Evolutionary conservation across 768 basidiomycete species (phyloP).

Genomic region (Suillus paluster): DNA sequence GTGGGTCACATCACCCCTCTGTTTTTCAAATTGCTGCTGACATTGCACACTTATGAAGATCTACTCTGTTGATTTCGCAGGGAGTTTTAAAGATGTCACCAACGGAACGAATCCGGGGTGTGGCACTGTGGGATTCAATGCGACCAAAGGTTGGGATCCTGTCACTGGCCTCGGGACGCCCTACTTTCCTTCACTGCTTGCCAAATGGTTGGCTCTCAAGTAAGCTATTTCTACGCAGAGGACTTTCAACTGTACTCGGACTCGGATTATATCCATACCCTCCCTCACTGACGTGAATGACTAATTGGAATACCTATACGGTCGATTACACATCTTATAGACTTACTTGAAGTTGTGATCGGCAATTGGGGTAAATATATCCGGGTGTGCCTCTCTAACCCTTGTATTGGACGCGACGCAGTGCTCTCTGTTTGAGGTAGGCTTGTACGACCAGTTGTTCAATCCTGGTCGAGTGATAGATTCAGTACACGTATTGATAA

Average conservation of each 20-base stretch:
- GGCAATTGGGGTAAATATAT: background rate
- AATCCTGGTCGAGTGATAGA: constrained; percentile 10
- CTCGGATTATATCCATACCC: background rate
- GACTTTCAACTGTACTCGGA: background rate
- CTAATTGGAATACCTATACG: background rate
- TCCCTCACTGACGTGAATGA: background rate
- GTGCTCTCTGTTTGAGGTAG: constrained; percentile 16
- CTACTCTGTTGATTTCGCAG: constrained; percentile 37
- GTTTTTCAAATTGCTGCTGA: constrained; percentile 4
- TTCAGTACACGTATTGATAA: background rate
- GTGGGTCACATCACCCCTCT: constrained; percentile 26
- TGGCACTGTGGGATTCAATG: constrained; percentile 40
- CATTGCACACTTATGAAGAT: constrained; percentile 42
- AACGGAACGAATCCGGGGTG: constrained; percentile 51
- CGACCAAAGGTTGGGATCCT: constrained; percentile 37
- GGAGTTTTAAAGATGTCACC: constrained; percentile 55
- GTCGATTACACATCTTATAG: background rate
- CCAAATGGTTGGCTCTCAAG: constrained; percentile 37
- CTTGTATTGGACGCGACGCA: constrained; percentile 5
- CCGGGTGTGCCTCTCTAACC: background rate
- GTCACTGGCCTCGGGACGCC: constrained; percentile 58
- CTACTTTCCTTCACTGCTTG: constrained; percentile 39
- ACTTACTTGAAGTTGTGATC: background rate
- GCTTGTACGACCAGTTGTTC: constrained; percentile 21
- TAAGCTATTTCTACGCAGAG: background rate